Percentiles rank a stretch among this genome's conserved stretches.
Evolutionary conservation across 2,329 filamentous ascomycete species (phyloP).

Genomic region (Ilyonectria destructans): DNA sequence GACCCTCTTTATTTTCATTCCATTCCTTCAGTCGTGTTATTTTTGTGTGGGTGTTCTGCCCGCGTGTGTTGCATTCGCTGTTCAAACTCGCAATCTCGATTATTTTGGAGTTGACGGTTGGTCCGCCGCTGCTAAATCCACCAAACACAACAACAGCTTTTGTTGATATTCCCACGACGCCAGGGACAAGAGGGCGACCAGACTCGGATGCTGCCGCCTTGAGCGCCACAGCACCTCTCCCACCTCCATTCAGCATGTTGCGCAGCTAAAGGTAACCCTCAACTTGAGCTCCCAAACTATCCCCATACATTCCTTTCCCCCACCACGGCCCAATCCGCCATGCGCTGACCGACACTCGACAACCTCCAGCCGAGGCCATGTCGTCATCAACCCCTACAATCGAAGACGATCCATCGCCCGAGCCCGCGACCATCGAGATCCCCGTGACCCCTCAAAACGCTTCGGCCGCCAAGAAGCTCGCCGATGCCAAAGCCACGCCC

Average conservation of each 20-base stretch:
- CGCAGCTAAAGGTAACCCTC: conserved; percentile 44
- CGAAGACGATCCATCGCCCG: conserved; percentile 47
- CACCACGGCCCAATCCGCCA: conserved; percentile 23
- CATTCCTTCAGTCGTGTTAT: conserved; percentile 25
- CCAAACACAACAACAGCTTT: conserved; percentile 26
- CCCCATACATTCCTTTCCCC: conserved; percentile 5
- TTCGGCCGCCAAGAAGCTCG: conserved; percentile 28
- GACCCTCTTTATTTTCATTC: conserved; percentile 13
- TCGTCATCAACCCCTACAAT: conserved; percentile 47
- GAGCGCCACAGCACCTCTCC: conserved; percentile 26
- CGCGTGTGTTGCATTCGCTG: conserved; percentile 13
- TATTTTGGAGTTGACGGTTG: conserved; percentile 12
- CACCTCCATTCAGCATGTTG: conserved; percentile 49
- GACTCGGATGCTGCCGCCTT: conserved; percentile 21
- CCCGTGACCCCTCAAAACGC: conserved; percentile 43
- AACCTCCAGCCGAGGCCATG: conserved; percentile 45
- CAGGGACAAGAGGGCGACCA: conserved; percentile 10
- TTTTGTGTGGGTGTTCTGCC: not conserved
- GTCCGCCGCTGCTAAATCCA: conserved; percentile 8
- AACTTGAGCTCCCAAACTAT: conserved; percentile 3
- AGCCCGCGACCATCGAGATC: conserved; percentile 33
- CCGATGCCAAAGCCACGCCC: conserved; percentile 52
- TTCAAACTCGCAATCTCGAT: conserved; percentile 15
- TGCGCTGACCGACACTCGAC: conserved; percentile 36
- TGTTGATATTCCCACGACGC: conserved; percentile 24